These are phyloP conservation scores for Phytophthora ramorum DNA, from an alignment of 352 stramenopile species.

Conservation along the genomic window DNA sequence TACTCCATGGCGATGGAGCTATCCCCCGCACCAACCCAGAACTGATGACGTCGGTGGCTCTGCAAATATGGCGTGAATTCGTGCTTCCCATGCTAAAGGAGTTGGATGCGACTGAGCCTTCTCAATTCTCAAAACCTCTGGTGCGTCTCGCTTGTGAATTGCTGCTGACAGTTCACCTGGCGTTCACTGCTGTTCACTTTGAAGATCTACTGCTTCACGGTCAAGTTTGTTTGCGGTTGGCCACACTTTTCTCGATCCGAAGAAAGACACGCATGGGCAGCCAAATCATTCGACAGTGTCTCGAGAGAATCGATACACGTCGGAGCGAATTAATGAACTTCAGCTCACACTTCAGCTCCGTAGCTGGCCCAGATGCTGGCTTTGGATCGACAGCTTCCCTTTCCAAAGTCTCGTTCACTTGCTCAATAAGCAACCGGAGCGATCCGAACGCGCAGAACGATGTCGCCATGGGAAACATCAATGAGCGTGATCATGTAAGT, in stretches of 20 bases:
- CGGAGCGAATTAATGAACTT: slow-evolving; percentile 47
- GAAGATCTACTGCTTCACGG: slow-evolving; percentile 64
- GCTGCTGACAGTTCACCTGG: slow-evolving; percentile 50
- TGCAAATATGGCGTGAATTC: slow-evolving; percentile 54
- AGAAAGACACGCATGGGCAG: slow-evolving; percentile 40
- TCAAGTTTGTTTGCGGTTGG: slow-evolving; percentile 50
- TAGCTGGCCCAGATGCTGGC: background rate
- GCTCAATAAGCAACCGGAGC: slow-evolving; percentile 33
- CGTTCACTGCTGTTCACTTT: slow-evolving; percentile 47
- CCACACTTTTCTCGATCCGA: slow-evolving; percentile 39
- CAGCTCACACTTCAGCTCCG: slow-evolving; percentile 43
- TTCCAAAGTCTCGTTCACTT: slow-evolving; percentile 42
- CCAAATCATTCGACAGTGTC: slow-evolving; percentile 40
- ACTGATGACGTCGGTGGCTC: slow-evolving; percentile 37
- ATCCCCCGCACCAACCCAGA: slow-evolving; percentile 41
- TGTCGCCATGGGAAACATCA: background rate
- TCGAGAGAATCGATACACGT: slow-evolving; percentile 46
- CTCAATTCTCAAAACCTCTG: slow-evolving; percentile 23
- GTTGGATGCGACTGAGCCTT: slow-evolving; percentile 37
- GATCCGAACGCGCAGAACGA: slow-evolving; percentile 20
- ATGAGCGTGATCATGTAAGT: slow-evolving; percentile 43
- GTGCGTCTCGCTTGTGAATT: slow-evolving; percentile 34
- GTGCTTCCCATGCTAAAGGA: slow-evolving; percentile 36
- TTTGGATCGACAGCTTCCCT: background rate
- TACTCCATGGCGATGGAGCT: slow-evolving; percentile 25